These are phyloP conservation scores for Microdochium bolleyi DNA, from an alignment of 2,329 filamentous ascomycete species.

Conservation along the genomic window DNA sequence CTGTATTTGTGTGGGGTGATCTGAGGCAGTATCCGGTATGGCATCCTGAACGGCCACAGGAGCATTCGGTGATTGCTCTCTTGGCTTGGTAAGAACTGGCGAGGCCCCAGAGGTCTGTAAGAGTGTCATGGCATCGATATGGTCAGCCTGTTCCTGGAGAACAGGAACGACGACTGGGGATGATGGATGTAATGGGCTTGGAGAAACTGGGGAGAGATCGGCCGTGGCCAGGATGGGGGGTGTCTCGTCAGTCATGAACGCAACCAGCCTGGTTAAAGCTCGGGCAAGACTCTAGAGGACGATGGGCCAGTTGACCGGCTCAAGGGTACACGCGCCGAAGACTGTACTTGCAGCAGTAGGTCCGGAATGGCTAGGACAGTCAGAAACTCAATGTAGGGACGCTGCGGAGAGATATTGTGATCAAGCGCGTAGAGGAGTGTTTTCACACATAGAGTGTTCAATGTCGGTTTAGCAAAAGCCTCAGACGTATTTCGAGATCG, in stretches of 20 bases:
- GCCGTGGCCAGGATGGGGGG: constrained; percentile 43
- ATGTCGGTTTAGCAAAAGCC: no score
- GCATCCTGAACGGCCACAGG: not conserved
- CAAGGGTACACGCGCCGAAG: not conserved
- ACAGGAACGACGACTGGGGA: constrained; percentile 38
- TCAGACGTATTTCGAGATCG: no score
- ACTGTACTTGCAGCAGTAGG: no score
- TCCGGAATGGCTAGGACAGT: no score
- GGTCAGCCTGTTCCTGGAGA: constrained; percentile 44
- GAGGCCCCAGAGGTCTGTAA: not conserved
- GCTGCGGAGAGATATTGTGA: no score
- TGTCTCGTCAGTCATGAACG: constrained; percentile 35
- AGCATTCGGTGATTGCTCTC: not conserved
- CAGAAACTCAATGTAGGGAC: no score
- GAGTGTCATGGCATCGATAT: constrained; percentile 32
- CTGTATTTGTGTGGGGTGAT: not conserved
- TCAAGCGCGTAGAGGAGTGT: no score
- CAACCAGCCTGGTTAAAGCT: not conserved
- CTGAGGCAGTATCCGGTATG: not conserved
- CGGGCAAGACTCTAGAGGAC: constrained; percentile 8
- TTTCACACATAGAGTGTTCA: no score
- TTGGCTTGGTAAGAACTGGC: constrained; percentile 15
- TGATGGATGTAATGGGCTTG: constrained; percentile 36
- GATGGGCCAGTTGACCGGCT: not conserved
- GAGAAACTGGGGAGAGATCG: constrained; percentile 43